phyloP scores from a whole-genome alignment of 164 flowering plant genomes.

The Cinnamomum chago region DNA sequence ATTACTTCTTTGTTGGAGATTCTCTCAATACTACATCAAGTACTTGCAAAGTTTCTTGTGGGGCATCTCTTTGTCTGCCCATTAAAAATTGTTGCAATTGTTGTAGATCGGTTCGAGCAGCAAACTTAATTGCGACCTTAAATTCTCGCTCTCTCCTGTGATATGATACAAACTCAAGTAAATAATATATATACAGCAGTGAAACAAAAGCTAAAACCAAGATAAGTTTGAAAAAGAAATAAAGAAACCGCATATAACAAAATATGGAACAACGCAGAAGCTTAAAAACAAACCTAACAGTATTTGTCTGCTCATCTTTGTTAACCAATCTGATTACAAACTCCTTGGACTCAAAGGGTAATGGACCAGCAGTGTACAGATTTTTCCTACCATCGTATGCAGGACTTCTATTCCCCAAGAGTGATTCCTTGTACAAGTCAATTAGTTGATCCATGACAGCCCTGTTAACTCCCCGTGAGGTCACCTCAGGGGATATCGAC shows the following conservation, averaged over 20 bases:
- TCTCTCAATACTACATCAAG: conserved; percentile 68
- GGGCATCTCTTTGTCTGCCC: conserved; percentile 40
- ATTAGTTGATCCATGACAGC: conserved; percentile 39
- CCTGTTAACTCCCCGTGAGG: conserved; percentile 43
- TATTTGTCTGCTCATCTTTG: conserved; percentile 14
- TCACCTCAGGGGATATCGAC: conserved; percentile 57
- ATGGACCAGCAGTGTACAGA: conserved; percentile 51
- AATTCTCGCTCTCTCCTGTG: conserved; percentile 56
- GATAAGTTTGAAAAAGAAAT: neutral
- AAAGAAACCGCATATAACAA: neutral
- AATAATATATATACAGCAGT: neutral
- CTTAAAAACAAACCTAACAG: conserved; percentile 13
- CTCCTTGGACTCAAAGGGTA: conserved; percentile 57
- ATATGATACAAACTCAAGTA: neutral
- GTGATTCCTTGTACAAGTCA: conserved; percentile 15
- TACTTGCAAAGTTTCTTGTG: conserved; percentile 66
- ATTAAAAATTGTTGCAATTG: conserved; percentile 46
- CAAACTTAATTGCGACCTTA: conserved; percentile 57
- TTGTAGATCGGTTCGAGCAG: conserved; percentile 39
- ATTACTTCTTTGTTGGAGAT: conserved; percentile 33
- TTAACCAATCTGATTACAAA: conserved; percentile 40
- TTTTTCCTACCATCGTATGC: conserved; percentile 80
- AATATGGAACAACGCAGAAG: neutral
- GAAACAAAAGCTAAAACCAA: neutral
- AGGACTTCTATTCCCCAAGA: conserved; percentile 35